These are phyloP conservation scores for Cladophialophora chaetospira DNA, from an alignment of 2,329 filamentous ascomycete species.

Conservation along the genomic window DNA sequence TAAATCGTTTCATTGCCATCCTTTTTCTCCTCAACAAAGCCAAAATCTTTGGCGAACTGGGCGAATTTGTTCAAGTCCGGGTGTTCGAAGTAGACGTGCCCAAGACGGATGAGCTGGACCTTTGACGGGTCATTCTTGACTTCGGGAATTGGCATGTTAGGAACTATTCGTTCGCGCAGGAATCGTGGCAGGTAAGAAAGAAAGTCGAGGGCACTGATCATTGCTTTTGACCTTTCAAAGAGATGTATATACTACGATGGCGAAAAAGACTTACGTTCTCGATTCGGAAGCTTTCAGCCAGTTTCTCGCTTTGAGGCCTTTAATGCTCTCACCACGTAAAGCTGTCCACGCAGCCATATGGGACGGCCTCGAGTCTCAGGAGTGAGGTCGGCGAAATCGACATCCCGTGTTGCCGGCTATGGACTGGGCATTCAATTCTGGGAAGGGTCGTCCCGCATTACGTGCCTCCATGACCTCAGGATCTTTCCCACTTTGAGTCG, in stretches of 20 bases:
- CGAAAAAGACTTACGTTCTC: background rate
- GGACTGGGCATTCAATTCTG: no score
- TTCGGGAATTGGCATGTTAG: slow-evolving; percentile 25
- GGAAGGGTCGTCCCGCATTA: no score
- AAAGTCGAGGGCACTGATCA: slow-evolving; percentile 5
- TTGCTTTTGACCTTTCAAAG: background rate
- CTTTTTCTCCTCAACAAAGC: slow-evolving; percentile 33
- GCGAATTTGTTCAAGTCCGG: slow-evolving; percentile 32
- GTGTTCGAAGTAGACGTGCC: slow-evolving; percentile 38
- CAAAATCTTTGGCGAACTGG: slow-evolving; percentile 38
- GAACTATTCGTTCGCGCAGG: slow-evolving; percentile 27
- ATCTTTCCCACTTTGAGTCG: no score
- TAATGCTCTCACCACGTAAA: no score
- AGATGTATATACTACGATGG: background rate
- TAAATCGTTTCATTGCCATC: slow-evolving; percentile 51
- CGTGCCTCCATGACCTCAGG: no score
- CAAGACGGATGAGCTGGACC: slow-evolving; percentile 35
- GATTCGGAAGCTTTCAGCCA: background rate
- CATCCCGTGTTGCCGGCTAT: no score
- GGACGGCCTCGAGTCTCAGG: no score
- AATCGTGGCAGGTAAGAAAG: slow-evolving; percentile 22
- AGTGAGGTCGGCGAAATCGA: no score
- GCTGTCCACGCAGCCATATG: no score
- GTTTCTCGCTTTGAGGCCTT: no score
- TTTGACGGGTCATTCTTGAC: slow-evolving; percentile 27